Percentiles rank a stretch among this genome's conserved stretches.
Evolutionary conservation across 768 basidiomycete genomes (phyloP).

Genomic region (Amanita muscaria): DNA sequence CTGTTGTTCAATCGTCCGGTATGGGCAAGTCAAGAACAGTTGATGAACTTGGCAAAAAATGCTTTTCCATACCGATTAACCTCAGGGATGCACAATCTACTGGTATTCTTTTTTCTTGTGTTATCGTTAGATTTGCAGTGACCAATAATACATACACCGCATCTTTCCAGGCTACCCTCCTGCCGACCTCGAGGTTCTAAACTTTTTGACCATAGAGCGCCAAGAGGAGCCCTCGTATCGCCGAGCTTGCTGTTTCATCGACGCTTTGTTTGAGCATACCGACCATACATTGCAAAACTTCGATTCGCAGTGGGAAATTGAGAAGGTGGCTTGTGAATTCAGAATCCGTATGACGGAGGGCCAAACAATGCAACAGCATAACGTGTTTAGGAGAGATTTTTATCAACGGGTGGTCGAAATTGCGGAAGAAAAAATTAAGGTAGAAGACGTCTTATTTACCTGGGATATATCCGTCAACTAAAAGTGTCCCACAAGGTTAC

Average conservation of each 20-base stretch:
- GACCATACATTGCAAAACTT: not conserved
- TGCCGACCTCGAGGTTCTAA: not conserved
- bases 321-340: not conserved
- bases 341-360: not conserved
- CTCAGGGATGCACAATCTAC: not conserved
- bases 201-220: not conserved
- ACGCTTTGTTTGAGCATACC: conserved; percentile 1
- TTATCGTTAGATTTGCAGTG: not conserved
- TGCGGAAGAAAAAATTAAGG: not conserved
- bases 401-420: not conserved
- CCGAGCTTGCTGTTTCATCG: conserved; percentile 1
- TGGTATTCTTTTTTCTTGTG: conserved; percentile 1
- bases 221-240: not conserved
- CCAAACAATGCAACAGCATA: not conserved
- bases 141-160: not conserved
- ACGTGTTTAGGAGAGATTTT: not conserved
- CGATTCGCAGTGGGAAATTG: not conserved
- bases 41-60: no score
- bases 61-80: no score
- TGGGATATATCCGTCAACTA: conserved; percentile 1
- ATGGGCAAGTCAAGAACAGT: no score
- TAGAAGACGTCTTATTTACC: conserved; percentile 1
- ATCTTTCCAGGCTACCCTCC: conserved; percentile 2
- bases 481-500: not conserved
- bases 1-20: no score